phyloP scores from a whole-genome alignment of 805 yeast genomes.

The Ogataea nakhonphanomensis region DNA sequence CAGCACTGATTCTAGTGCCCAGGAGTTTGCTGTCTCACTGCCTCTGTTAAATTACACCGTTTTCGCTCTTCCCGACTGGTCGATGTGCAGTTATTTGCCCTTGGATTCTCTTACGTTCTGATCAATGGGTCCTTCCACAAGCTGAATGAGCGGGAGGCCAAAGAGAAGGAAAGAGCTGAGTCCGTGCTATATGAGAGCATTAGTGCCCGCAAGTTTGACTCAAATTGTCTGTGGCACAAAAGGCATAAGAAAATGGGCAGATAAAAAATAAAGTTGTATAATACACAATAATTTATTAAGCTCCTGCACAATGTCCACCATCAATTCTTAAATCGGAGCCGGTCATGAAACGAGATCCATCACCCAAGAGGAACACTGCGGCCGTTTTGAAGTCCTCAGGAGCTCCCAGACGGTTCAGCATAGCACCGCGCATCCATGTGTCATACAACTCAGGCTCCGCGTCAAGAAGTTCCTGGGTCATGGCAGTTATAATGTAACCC shows the following conservation, averaged over 20 bases:
- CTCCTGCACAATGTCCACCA: conserved; percentile 31
- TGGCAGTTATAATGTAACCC: conserved; percentile 47
- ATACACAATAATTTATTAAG: conserved; percentile 10
- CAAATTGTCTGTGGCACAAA: too few species aligned
- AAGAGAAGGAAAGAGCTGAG: too few species aligned
- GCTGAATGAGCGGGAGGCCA: too few species aligned
- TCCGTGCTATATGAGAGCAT: too few species aligned
- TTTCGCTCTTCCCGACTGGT: too few species aligned
- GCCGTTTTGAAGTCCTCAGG: conserved; percentile 19
- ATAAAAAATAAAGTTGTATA: not conserved
- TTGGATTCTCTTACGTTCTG: too few species aligned
- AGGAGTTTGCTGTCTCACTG: too few species aligned
- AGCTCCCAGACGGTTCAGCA: conserved; percentile 17
- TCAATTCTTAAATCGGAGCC: conserved; percentile 18
- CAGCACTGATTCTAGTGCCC: too few species aligned
- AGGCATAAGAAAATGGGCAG: conserved; percentile 2
- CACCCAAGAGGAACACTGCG: conserved; percentile 16
- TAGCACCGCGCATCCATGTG: conserved; percentile 20
- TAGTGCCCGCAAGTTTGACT: too few species aligned
- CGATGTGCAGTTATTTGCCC: too few species aligned
- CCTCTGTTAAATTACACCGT: too few species aligned
- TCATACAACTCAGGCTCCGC: conserved; percentile 26
- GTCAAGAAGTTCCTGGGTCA: conserved; percentile 39
- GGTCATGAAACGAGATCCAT: conserved; percentile 18
- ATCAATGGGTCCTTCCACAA: too few species aligned